These are phyloP conservation scores for Cryptomeria japonica DNA, from an alignment of 75 land plant species.

Conservation along the genomic window DNA sequence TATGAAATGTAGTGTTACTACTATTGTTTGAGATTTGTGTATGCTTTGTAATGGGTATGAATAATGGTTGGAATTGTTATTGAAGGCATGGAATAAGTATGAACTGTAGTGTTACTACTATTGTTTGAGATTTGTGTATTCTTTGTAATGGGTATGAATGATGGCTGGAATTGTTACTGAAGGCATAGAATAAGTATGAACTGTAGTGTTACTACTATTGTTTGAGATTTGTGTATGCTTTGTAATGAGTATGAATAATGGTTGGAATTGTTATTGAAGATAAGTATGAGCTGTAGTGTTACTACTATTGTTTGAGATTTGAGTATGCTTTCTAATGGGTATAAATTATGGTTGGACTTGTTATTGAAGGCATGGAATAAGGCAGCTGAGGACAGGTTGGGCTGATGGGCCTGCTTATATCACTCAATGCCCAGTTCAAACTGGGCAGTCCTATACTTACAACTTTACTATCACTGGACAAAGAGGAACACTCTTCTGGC, in stretches of 20 bases:
- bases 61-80: neutral
- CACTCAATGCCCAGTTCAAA: constrained; percentile 18
- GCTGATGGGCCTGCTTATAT: constrained; percentile 19
- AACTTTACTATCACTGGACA: constrained; percentile 20
- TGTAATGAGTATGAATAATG: neutral
- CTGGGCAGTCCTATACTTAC: constrained; percentile 12
- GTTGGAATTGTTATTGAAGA: neutral
- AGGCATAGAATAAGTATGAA: too few species aligned
- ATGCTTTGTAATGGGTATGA: neutral
- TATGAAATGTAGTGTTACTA: neutral
- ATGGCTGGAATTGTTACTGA: too few species aligned
- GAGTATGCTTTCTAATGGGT: neutral
- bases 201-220: neutral
- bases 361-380: constrained; percentile 19
- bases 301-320: neutral
- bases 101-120: too few species aligned
- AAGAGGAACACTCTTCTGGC: constrained; percentile 19
- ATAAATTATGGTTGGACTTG: neutral
- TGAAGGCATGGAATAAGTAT: constrained; percentile 24
- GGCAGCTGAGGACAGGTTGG: constrained; percentile 14
- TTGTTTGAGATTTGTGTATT: too few species aligned
- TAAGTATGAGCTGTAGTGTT: neutral
- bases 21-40: neutral
- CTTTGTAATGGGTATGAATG: too few species aligned
- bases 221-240: neutral